phyloP scores from a whole-genome alignment of 208 protist genomes.

The Trypanosoma scelopori region DNA sequence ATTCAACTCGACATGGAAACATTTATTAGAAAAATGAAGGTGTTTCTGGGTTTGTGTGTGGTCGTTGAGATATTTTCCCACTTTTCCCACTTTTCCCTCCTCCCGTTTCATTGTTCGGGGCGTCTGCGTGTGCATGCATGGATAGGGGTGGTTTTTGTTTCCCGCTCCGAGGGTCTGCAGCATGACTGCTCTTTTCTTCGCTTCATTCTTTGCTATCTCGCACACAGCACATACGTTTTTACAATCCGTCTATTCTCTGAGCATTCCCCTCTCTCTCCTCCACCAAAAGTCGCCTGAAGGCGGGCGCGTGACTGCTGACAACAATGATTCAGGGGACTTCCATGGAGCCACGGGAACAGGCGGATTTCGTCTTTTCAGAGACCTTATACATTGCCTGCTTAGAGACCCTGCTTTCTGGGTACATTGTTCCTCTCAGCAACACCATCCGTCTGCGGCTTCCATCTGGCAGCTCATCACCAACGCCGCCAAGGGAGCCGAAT shows the following conservation, averaged over 20 bases:
- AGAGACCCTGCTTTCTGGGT: conserved; percentile 18
- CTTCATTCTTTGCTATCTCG: too few species aligned
- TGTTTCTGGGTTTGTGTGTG: too few species aligned
- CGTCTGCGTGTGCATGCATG: not conserved
- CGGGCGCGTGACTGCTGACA: not conserved
- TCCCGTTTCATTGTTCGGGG: too few species aligned
- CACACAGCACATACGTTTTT: too few species aligned
- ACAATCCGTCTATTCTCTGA: too few species aligned
- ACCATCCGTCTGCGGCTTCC: not conserved
- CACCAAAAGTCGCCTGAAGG: too few species aligned
- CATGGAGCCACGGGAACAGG: not conserved
- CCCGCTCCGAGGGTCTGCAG: too few species aligned
- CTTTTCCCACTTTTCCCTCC: too few species aligned
- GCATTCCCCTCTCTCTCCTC: too few species aligned
- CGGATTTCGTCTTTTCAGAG: conserved; percentile 13
- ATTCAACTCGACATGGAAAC: conserved; percentile 33
- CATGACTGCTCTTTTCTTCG: too few species aligned
- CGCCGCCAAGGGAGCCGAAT: not conserved
- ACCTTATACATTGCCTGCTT: conserved; percentile 17
- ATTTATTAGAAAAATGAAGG: conserved; percentile 10
- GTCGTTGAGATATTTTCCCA: too few species aligned
- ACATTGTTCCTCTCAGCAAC: conserved; percentile 28
- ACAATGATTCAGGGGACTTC: not conserved
- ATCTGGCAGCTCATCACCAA: not conserved
- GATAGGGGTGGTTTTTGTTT: not conserved